phyloP scores from a whole-genome alignment of 331 rosid species.

The Acacia pycnantha region DNA sequence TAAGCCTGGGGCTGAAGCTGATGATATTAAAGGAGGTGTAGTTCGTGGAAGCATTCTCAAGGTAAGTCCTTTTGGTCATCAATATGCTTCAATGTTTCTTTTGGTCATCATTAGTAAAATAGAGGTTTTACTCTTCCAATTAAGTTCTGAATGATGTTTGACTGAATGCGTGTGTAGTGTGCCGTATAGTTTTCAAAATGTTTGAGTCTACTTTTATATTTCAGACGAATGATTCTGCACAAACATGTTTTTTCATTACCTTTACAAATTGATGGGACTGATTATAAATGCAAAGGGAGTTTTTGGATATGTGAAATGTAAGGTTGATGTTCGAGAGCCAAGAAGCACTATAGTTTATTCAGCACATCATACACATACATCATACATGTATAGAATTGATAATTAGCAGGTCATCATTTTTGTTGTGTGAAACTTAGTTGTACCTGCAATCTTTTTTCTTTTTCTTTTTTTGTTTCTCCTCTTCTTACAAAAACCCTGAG shows the following conservation, averaged over 20 bases:
- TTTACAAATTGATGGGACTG: not conserved
- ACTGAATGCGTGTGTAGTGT: not conserved
- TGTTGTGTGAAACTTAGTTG: not conserved
- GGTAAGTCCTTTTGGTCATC: slow-evolving; percentile 34
- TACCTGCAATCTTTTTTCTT: not conserved
- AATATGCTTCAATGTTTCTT: not conserved
- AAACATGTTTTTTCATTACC: not conserved
- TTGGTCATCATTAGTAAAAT: not conserved
- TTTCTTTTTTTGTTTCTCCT: not conserved
- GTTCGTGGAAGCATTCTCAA: slow-evolving; percentile 97
- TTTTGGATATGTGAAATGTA: not conserved
- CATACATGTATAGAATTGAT: too few relatives aligned
- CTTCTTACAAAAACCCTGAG: not conserved
- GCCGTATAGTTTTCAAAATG: not conserved
- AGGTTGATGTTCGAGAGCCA: not conserved
- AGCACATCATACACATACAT: not conserved
- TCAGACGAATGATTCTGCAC: not conserved
- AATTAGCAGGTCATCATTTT: not conserved
- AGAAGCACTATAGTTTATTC: not conserved
- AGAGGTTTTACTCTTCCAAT: not conserved
- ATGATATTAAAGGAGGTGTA: slow-evolving; percentile 94
- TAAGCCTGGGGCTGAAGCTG: slow-evolving; percentile 93
- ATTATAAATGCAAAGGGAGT: not conserved
- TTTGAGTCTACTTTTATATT: not conserved
- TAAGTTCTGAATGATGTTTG: not conserved